phyloP scores from a whole-genome alignment of 1,139 yeast genomes.

The Meyerozyma guilliermondii region DNA sequence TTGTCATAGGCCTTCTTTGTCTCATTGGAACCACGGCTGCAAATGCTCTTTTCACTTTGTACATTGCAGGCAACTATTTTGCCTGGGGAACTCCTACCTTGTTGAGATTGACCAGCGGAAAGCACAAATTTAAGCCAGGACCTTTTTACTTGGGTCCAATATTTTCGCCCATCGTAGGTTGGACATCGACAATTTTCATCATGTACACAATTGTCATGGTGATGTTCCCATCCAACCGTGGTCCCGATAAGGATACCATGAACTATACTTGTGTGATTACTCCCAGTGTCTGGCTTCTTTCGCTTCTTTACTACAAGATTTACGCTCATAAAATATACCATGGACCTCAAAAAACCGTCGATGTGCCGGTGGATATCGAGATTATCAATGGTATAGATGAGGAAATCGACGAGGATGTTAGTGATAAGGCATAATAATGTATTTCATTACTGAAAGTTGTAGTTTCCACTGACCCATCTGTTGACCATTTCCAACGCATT shows the following conservation, averaged over 20 bases:
- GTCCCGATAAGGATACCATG: slow-evolving; percentile 41
- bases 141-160: slow-evolving; percentile 54
- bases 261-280: slow-evolving; percentile 58
- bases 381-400: slow-evolving; percentile 9
- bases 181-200: slow-evolving; percentile 29
- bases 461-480: slow-evolving; percentile 64
- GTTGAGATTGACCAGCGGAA: slow-evolving; percentile 42
- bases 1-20: slow-evolving; percentile 53
- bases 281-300: slow-evolving; percentile 33
- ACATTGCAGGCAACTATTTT: slow-evolving; percentile 56
- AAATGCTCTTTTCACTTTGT: slow-evolving; percentile 52
- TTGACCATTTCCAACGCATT: slow-evolving; percentile 71
- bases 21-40: slow-evolving; percentile 59
- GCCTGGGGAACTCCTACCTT: slow-evolving; percentile 59
- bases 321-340: slow-evolving; percentile 45
- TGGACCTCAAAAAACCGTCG: slow-evolving; percentile 43
- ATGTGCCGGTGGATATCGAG: slow-evolving; percentile 12
- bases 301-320: slow-evolving; percentile 37
- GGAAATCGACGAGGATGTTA: neutral
- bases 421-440: neutral
- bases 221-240: slow-evolving; percentile 38
- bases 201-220: slow-evolving; percentile 40
- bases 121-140: slow-evolving; percentile 54
- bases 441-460: slow-evolving; percentile 13
- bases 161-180: slow-evolving; percentile 39